Evolutionary conservation across 106 monocot species (phyloP).

Genomic region (Apostasia shenzhenica): DNA sequence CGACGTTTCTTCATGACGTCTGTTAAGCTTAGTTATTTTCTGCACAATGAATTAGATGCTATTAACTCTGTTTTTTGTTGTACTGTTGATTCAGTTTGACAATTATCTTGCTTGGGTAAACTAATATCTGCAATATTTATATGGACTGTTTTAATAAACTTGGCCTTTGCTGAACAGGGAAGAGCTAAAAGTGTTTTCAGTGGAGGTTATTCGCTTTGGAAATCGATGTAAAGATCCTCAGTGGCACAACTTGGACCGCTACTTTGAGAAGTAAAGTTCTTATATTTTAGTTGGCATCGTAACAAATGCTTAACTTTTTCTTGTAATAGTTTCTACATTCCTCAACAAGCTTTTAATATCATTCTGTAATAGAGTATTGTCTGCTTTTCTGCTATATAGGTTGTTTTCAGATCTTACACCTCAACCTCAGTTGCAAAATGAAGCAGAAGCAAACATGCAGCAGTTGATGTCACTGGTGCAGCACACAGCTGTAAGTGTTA

Average conservation of each 20-base stretch:
- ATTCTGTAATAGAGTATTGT: not conserved
- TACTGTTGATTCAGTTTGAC: not conserved
- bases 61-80: not conserved
- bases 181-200: slow-evolving; percentile 80
- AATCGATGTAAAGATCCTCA: slow-evolving; percentile 89
- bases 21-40: not conserved
- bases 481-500: slow-evolving; percentile 56
- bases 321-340: no score
- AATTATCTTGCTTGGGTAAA: not conserved
- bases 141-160: not conserved
- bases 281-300: not conserved
- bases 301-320: no score
- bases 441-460: slow-evolving; percentile 43
- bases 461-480: slow-evolving; percentile 51
- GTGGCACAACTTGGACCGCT: slow-evolving; percentile 85
- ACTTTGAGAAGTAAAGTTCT: slow-evolving; percentile 72
- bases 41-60: not conserved
- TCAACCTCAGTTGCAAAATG: slow-evolving; percentile 49
- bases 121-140: not conserved
- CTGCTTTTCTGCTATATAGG: slow-evolving; percentile 18
- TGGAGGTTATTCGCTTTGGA: slow-evolving; percentile 75
- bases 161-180: slow-evolving; percentile 46
- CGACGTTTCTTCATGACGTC: not conserved
- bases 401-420: slow-evolving; percentile 40
- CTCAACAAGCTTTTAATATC: not conserved